Conservation (phyloP, 768 basidiomycete species). For the Candolleomyces eurysporus region DNA sequence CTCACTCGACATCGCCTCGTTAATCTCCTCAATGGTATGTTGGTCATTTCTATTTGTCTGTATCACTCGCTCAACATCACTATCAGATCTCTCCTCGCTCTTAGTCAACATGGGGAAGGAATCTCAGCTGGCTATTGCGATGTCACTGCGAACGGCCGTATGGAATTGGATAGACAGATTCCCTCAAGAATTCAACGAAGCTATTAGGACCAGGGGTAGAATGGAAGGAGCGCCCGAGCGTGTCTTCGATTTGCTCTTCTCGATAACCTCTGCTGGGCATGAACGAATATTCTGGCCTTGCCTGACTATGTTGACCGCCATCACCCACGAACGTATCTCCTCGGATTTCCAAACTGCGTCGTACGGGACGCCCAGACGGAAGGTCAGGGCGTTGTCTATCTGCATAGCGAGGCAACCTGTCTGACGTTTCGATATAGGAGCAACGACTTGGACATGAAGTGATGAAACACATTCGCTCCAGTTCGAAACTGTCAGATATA, state of each 20-base stretch:
- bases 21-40: constrained; percentile 66
- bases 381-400: constrained; percentile 23
- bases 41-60: neutral
- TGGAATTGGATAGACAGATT: constrained; percentile 91
- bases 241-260: constrained; percentile 78
- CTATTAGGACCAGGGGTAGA: constrained; percentile 56
- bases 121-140: constrained; percentile 68
- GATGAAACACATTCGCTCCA: constrained; percentile 51
- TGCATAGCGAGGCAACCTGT: neutral
- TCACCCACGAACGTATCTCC: constrained; percentile 71
- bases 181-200: constrained; percentile 75
- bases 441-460: constrained; percentile 63
- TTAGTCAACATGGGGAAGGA: constrained; percentile 80
- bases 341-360: constrained; percentile 47
- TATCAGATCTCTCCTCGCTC: constrained; percentile 71
- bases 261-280: constrained; percentile 41
- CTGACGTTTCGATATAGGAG: constrained; percentile 31
- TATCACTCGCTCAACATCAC: neutral
- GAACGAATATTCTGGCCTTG: constrained; percentile 76
- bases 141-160: constrained; percentile 71
- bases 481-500: constrained; percentile 61
- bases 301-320: constrained; percentile 68
- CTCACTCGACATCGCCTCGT: constrained; percentile 69
- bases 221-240: constrained; percentile 84
- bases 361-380: constrained; percentile 34